Conservation (phyloP, 768 basidiomycete genomes). For the Trametes cubensis region DNA sequence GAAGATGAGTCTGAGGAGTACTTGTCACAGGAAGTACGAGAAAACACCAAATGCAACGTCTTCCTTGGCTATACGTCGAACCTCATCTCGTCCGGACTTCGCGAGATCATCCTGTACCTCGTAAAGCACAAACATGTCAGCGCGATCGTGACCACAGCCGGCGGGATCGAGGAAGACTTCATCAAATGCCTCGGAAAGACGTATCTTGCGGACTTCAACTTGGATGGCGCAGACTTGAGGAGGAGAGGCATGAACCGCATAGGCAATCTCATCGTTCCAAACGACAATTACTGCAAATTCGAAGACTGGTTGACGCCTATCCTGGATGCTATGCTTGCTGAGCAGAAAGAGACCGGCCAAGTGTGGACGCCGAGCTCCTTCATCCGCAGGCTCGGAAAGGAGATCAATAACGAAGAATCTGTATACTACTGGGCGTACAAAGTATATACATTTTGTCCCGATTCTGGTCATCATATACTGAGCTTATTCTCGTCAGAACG, state of each 20-base stretch:
- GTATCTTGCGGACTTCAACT: slow-evolving; percentile 89
- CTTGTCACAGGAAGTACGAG: slow-evolving; percentile 58
- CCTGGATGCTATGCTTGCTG: slow-evolving; percentile 84
- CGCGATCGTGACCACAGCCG: slow-evolving; percentile 94
- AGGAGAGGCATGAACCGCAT: slow-evolving; percentile 94
- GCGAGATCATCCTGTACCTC: slow-evolving; percentile 89
- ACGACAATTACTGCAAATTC: slow-evolving; percentile 99
- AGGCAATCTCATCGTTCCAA: slow-evolving; percentile 94
- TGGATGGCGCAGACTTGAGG: slow-evolving; percentile 87
- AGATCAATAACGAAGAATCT: slow-evolving; percentile 95
- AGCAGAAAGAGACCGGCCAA: slow-evolving; percentile 70
- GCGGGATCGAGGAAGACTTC: slow-evolving; percentile 98
- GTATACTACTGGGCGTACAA: slow-evolving; percentile 99
- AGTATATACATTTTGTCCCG: slow-evolving; percentile 53
- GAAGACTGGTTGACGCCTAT: slow-evolving; percentile 99
- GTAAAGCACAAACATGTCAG: slow-evolving; percentile 91
- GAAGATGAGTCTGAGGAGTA: slow-evolving; percentile 74
- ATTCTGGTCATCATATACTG: slow-evolving; percentile 29
- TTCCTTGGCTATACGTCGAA: slow-evolving; percentile 99
- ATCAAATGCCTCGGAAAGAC: slow-evolving; percentile 99
- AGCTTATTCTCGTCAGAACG: slow-evolving; percentile 62
- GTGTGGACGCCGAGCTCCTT: slow-evolving; percentile 96
- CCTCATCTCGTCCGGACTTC: slow-evolving; percentile 94
- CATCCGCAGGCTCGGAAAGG: slow-evolving; percentile 91
- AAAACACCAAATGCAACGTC: slow-evolving; percentile 77